These are phyloP conservation scores for Peltaster fructicola DNA, from an alignment of 2,329 filamentous ascomycete genomes.

Conservation along the genomic window DNA sequence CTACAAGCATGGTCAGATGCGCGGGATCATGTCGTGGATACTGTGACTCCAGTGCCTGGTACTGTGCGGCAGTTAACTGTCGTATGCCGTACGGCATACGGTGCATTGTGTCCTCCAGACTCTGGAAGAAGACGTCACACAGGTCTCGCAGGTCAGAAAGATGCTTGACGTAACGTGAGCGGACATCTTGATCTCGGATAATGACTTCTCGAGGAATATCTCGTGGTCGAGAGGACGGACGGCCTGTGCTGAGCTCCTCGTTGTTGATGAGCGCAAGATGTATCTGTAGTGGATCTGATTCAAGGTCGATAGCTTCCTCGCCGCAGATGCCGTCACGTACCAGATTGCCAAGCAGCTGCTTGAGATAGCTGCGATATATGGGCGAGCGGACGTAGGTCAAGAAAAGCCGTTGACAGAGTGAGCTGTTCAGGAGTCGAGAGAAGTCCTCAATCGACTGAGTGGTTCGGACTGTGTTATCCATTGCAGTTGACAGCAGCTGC, in stretches of 20 bases:
- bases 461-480: conserved; percentile 68
- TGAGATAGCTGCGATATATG: conserved; percentile 77
- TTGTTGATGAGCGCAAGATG: conserved; percentile 93
- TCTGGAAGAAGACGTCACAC: conserved; percentile 71
- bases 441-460: conserved; percentile 66
- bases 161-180: conserved; percentile 83
- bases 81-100: conserved; percentile 87
- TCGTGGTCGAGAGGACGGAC: conserved; percentile 59
- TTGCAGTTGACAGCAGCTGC: conserved; percentile 67
- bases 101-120: conserved; percentile 65
- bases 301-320: conserved; percentile 74
- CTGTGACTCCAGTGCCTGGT: conserved; percentile 55
- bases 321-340: conserved; percentile 88
- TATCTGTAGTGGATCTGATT: conserved; percentile 95
- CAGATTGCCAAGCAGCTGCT: conserved; percentile 67
- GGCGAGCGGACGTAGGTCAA: conserved; percentile 79
- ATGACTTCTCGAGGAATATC: conserved; percentile 83
- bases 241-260: conserved; percentile 82
- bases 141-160: conserved; percentile 88
- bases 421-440: conserved; percentile 53
- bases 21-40: conserved; percentile 68
- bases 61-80: conserved; percentile 73
- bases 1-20: conserved; percentile 64
- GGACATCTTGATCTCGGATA: conserved; percentile 88
- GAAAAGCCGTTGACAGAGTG: conserved; percentile 82